Percentiles rank a stretch among this genome's conserved stretches.
These are phyloP conservation scores for Waitea zeae DNA, from an alignment of 1,284 basidiomycete species.

Conservation along the genomic window DNA sequence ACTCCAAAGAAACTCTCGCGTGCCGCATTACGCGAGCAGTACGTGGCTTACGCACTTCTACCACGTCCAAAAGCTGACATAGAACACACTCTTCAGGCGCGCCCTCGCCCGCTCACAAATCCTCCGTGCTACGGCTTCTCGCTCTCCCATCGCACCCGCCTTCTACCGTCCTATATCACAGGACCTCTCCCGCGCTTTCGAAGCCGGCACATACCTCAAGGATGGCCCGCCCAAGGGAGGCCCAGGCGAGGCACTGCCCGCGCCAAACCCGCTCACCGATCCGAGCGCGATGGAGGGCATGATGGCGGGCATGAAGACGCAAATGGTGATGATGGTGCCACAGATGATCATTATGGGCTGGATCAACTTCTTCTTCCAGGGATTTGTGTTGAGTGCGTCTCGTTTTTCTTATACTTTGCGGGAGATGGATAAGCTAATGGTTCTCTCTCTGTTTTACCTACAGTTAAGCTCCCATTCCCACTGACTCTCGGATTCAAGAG, in stretches of 20 bases:
- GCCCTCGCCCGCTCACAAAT: conserved; percentile 73
- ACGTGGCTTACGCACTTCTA: conserved; percentile 17
- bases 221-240: conserved; percentile 55
- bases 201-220: conserved; percentile 69
- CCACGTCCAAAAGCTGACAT: conserved; percentile 2
- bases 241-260: conserved; percentile 32
- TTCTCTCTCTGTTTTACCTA: background rate
- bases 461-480: conserved; percentile 95
- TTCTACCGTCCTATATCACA: conserved; percentile 66
- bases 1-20: conserved; percentile 69
- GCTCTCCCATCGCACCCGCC: conserved; percentile 62
- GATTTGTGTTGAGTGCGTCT: conserved; percentile 87
- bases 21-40: conserved; percentile 87
- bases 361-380: conserved; percentile 99
- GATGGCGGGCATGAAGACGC: conserved; percentile 99
- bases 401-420: background rate
- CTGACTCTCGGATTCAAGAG: conserved; percentile 94
- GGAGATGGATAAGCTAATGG: background rate
- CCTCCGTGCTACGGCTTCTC: conserved; percentile 62
- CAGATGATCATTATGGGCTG: conserved; percentile 99
- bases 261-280: conserved; percentile 70
- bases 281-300: conserved; percentile 91
- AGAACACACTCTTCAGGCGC: conserved; percentile 37
- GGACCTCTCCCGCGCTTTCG: conserved; percentile 53
- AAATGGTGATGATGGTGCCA: conserved; percentile 96